Conservation (phyloP, 2,329 filamentous ascomycete species). For the Sporothrix protearum region DNA sequence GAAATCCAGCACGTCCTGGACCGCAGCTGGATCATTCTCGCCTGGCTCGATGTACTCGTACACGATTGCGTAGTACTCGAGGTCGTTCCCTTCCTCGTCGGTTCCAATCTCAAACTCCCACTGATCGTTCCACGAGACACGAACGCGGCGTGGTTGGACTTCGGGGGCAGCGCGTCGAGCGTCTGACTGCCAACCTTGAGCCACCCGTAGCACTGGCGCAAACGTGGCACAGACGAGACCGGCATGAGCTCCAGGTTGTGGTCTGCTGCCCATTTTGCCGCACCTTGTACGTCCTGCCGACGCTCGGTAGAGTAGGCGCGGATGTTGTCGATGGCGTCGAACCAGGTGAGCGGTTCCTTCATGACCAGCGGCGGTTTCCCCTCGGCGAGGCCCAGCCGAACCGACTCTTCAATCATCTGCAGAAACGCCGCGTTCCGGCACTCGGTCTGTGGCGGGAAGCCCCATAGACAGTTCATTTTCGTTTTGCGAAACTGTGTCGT, state of each 20-base stretch:
- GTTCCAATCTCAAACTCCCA: constrained; percentile 7
- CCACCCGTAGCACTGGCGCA: constrained; percentile 17
- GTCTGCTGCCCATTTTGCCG: background rate
- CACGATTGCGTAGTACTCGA: constrained; percentile 13
- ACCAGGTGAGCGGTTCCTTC: background rate
- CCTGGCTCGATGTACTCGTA: constrained; percentile 17
- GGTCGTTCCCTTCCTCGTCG: constrained; percentile 10
- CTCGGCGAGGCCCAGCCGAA: background rate
- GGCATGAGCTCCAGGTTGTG: background rate
- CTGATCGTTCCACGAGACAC: background rate
- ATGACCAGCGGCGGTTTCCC: constrained; percentile 14
- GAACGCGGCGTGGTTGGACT: background rate
- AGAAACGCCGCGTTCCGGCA: constrained; percentile 3
- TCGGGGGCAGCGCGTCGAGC: background rate
- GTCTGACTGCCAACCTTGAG: background rate
- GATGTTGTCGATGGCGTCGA: constrained; percentile 7
- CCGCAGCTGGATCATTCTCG: background rate
- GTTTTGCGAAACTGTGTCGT: constrained; percentile 8
- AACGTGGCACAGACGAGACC: background rate
- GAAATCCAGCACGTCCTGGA: background rate
- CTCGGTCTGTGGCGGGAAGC: constrained; percentile 8
- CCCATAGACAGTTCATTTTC: background rate
- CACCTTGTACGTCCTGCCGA: background rate
- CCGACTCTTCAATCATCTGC: constrained; percentile 10
- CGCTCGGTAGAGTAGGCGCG: background rate